Evolutionary conservation across 2,329 filamentous ascomycete genomes (phyloP), one percentile per base, ranked within the genome.

Genomic region (Juglanconis juglandina): DNA sequence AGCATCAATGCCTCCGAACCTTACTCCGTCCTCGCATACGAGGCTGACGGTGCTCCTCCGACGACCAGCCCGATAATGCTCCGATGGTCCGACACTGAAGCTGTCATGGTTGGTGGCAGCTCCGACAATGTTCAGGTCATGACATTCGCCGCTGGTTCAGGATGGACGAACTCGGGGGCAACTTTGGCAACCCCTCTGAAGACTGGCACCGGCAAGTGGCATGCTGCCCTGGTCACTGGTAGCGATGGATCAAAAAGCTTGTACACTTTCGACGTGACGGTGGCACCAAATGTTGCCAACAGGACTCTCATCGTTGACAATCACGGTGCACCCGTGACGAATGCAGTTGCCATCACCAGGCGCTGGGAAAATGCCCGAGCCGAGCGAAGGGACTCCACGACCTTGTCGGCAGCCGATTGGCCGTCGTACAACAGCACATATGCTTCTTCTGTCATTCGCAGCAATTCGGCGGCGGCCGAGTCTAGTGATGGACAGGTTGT

Each of bases 241-340:
- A 82, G 86, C 47, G 91, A 96, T 71, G 87, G 83, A 34, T 93
- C 89, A 73, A 93, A 91, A 70, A 85, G 88, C 44, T 77, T 98
- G 17, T 86, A 92, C 67, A 86, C 87, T 10, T 96, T 95, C 67
- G 87, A 96, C 70, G 83, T 92, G 75, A 82, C 82, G 13, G 79
- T 81, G 9, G 86, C 87, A 0, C 93, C 94, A 3, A 96, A 96
- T 70, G 75, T 78, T 6, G 90, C 96, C 48, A 84, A 83, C 37
- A 86, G 89, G 59, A 85, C 88, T 37, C 82, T 91, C 17, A 73
- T 96, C 13, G 73, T 89, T 52, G 83, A 85, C 63, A 80, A 81
- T 10, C 78, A 80, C 46, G 90, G 89, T 14, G 79, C 69, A 63
- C 81, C 73, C 48, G 83, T 79, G 69, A 76, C 67, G 53, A 78